These are phyloP conservation scores for Coffea canephora DNA, from an alignment of 257 asterid species.

Conservation along the genomic window DNA sequence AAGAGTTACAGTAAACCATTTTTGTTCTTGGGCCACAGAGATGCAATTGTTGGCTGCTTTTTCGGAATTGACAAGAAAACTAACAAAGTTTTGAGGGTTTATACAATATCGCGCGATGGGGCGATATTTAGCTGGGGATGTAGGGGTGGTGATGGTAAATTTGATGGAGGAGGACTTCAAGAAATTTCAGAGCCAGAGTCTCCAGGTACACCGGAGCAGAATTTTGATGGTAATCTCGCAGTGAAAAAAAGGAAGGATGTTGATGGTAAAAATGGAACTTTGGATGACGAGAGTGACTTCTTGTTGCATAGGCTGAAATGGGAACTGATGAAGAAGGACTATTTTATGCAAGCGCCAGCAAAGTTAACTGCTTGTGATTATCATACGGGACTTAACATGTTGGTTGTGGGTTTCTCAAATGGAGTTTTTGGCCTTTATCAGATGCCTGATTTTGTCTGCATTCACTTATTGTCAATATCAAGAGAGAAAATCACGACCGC, in stretches of 20 bases:
- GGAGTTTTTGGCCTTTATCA: constrained; percentile 96
- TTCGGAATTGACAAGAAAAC: constrained; percentile 72
- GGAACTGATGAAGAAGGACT: constrained; percentile 76
- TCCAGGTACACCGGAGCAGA: constrained; percentile 79
- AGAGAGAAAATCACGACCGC: constrained; percentile 84
- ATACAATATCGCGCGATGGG: constrained; percentile 86
- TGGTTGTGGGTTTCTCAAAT: constrained; percentile 86
- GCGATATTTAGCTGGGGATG: constrained; percentile 72
- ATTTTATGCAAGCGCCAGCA: constrained; percentile 79
- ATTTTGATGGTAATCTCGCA: constrained; percentile 24
- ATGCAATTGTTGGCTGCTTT: constrained; percentile 70
- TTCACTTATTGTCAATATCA: constrained; percentile 76
- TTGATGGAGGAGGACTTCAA: constrained; percentile 33
- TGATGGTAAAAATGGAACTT: constrained; percentile 38
- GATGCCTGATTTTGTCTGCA: constrained; percentile 92
- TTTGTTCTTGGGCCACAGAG: constrained; percentile 80
- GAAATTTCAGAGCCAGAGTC: constrained; percentile 68
- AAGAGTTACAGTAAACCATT: constrained; percentile 55
- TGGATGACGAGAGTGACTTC: constrained; percentile 36
- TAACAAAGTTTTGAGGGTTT: constrained; percentile 44
- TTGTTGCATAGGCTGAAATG: constrained; percentile 58
- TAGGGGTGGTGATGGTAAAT: constrained; percentile 29
- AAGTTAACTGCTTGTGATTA: constrained; percentile 77
- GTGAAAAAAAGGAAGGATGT: constrained; percentile 55
- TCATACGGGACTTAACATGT: constrained; percentile 84